phyloP scores from a whole-genome alignment of 768 basidiomycete species.

The Suillus occidentalis region DNA sequence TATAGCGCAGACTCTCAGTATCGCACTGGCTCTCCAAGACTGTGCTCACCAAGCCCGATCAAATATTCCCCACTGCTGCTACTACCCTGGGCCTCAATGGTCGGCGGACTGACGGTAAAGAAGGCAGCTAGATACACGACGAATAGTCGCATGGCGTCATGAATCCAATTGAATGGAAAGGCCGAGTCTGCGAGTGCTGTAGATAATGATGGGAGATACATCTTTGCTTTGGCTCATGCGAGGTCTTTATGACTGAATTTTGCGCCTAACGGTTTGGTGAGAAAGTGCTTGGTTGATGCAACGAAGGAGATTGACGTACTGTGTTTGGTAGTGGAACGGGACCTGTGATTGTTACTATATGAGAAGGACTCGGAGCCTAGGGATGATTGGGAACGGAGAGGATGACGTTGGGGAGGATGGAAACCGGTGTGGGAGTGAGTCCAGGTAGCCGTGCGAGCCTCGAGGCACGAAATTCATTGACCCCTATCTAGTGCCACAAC shows the following conservation, averaged over 20 bases:
- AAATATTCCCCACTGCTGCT: conserved; percentile 17
- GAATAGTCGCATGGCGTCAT: conserved; percentile 38
- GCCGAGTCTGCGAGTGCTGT: conserved; percentile 16
- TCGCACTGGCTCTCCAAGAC: background rate
- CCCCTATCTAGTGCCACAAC: background rate
- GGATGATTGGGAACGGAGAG: background rate
- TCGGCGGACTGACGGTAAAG: conserved; percentile 30
- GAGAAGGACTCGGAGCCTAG: background rate
- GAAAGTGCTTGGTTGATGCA: background rate
- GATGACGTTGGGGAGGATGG: background rate
- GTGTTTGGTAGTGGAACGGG: background rate
- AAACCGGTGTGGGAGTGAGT: background rate
- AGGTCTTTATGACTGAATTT: background rate
- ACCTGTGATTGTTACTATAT: background rate
- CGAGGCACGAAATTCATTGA: background rate
- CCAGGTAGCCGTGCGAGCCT: background rate
- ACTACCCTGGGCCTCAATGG: conserved; percentile 23
- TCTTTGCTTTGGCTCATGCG: conserved; percentile 3
- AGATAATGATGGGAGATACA: conserved; percentile 25
- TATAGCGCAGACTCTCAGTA: conserved; percentile 21
- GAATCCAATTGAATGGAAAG: conserved; percentile 23
- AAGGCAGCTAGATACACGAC: conserved; percentile 47
- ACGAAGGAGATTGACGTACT: background rate
- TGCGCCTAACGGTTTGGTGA: background rate
- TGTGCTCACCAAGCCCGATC: conserved; percentile 21